Base-by-base conservation (phyloP, 306 rosid genomes). In the Gastrolobium villosum region DNA sequence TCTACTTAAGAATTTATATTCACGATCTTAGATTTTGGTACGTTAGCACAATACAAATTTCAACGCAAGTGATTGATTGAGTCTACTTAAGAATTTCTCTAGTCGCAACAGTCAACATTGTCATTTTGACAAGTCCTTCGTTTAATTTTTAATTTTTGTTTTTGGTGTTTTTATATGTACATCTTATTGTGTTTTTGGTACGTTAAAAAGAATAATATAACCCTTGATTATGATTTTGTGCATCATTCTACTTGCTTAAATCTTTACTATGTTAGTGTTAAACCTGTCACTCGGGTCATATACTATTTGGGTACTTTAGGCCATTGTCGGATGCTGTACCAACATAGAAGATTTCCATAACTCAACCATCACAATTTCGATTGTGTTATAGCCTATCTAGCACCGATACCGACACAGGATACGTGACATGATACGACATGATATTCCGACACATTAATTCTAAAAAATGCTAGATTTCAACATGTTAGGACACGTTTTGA, bases 321-420 rank as follows among this genome's bases (percentile, higher is more conserved):
- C 44, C 39, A 53, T 37, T 10, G 53, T 59, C 59, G 35, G 60
- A 32, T 74, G 35, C 2, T 60, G 45, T 41, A 60, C 57, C 56
- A 43, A 13, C 43, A 32, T n/a, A 43, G 20, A 35, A 26, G 60
- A 74, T 59, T 74, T 74, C 70, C 15, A 45, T 45, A 34, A 28
- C 15, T 13, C 8, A n/a, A 32, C 11, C 8, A 40, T 10, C 45
- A 40, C 45, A 40, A 40, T 5, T 40, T 43, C 2, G 45, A 35
- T n/a, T 36, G 36, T 9, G 36, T 75, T 15, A 55, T 10, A 9
- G 5, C 60, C 34, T 31, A 10, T 57, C 4, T n/a, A n/a, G n/a
- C n/a, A n/a, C n/a, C n/a, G n/a, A n/a, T n/a, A n/a, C n/a, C n/a
- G n/a, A n/a, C n/a, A n/a, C n/a, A n/a, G n/a, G n/a, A n/a, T n/a